These are phyloP conservation scores for Pythium coloratum DNA, from an alignment of 352 stramenopile genomes.

Conservation along the genomic window DNA sequence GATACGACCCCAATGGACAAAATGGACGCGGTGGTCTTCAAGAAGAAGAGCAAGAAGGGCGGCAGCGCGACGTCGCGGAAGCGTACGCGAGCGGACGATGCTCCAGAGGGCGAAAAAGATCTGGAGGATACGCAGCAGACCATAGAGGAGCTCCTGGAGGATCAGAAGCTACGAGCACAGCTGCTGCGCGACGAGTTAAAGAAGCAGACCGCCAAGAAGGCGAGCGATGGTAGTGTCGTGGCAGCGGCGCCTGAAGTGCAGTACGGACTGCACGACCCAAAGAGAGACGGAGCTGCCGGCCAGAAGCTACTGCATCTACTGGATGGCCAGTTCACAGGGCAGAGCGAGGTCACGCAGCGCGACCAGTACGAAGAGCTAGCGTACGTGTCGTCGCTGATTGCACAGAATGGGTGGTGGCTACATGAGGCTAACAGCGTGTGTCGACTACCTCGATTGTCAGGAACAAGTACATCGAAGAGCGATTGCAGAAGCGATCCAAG, in stretches of 20 bases:
- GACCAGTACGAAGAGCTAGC: constrained; percentile 80
- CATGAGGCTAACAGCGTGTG: neutral
- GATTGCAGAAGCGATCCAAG: constrained; percentile 47
- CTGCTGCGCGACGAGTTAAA: constrained; percentile 39
- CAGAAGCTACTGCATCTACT: constrained; percentile 76
- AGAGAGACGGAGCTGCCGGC: constrained; percentile 61
- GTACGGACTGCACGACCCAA: constrained; percentile 75
- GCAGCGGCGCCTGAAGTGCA: constrained; percentile 21
- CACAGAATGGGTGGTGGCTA: neutral
- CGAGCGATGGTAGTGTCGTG: constrained; percentile 13
- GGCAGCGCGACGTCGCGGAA: constrained; percentile 29
- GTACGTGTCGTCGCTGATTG: constrained; percentile 20
- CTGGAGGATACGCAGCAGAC: constrained; percentile 40
- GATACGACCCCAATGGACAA: neutral
- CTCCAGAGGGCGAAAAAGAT: constrained; percentile 9
- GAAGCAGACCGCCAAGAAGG: constrained; percentile 17
- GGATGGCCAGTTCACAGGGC: constrained; percentile 79
- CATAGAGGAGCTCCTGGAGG: constrained; percentile 70
- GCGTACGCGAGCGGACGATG: constrained; percentile 37
- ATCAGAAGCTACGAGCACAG: constrained; percentile 61
- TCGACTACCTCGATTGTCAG: constrained; percentile 19
- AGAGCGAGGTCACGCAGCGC: constrained; percentile 54
- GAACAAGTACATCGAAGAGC: constrained; percentile 84
- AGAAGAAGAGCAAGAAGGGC: constrained; percentile 51
- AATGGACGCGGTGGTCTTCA: constrained; percentile 51